These are phyloP conservation scores for Trichoderma brevicompactum DNA, from an alignment of 2,329 filamentous ascomycete genomes.

Conservation along the genomic window DNA sequence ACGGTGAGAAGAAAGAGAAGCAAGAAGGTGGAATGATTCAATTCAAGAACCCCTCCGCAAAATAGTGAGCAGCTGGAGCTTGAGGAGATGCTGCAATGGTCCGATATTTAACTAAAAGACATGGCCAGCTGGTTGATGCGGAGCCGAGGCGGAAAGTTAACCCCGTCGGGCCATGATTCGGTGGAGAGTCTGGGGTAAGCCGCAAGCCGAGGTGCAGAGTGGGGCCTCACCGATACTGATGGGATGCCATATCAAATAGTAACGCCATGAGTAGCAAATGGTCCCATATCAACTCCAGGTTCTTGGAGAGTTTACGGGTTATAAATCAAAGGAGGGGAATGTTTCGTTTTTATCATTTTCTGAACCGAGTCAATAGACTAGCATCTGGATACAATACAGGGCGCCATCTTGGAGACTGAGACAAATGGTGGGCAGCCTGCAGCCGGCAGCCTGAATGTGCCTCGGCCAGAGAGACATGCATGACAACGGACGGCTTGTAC, in stretches of 20 bases:
- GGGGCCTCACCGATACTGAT: slow-evolving; percentile 18
- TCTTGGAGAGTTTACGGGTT: too few relatives aligned
- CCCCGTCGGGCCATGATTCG: slow-evolving; percentile 20
- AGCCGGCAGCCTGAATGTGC: too few relatives aligned
- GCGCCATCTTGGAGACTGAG: too few relatives aligned
- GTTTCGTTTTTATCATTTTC: too few relatives aligned
- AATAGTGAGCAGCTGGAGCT: not conserved
- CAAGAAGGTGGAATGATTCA: not conserved
- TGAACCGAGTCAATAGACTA: too few relatives aligned
- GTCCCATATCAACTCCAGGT: too few relatives aligned
- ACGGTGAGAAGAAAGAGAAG: not conserved
- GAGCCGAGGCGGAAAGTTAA: slow-evolving; percentile 25
- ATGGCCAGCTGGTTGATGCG: not conserved
- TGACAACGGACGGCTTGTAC: not conserved
- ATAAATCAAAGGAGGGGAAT: too few relatives aligned
- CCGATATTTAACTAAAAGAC: slow-evolving; percentile 16
- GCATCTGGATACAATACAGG: too few relatives aligned
- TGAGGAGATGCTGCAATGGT: slow-evolving; percentile 6
- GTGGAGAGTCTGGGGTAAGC: slow-evolving; percentile 29
- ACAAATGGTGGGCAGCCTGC: too few relatives aligned
- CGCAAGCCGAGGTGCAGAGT: slow-evolving; percentile 29
- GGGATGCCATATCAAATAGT: not conserved
- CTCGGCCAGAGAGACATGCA: not conserved
- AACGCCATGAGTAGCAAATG: too few relatives aligned
- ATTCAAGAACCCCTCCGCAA: not conserved